phyloP scores from a whole-genome alignment of 257 asterid genomes.

The Asclepias syriaca region DNA sequence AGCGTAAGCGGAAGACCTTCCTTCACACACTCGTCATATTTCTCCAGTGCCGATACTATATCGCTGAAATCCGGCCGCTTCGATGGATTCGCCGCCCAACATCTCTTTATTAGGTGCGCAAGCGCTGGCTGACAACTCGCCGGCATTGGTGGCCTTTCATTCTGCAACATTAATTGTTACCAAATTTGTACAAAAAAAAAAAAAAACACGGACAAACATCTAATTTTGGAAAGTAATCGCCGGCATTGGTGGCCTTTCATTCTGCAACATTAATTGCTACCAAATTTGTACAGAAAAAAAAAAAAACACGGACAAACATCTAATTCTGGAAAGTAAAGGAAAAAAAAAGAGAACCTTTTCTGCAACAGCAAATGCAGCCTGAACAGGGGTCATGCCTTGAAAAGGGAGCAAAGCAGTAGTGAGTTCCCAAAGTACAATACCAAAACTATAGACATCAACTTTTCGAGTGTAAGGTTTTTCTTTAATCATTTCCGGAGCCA shows the following conservation, averaged over 20 bases:
- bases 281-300: too few species aligned
- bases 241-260: conserved; percentile 85
- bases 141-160: conserved; percentile 85
- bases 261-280: conserved; percentile 31
- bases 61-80: conserved; percentile 80
- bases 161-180: conserved; percentile 32
- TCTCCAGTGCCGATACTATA: conserved; percentile 65
- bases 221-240: conserved; percentile 27
- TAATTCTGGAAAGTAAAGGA: too few species aligned
- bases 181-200: too few species aligned
- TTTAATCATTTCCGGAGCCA: conserved; percentile 58
- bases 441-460: conserved; percentile 68
- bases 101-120: conserved; percentile 78
- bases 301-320: too few species aligned
- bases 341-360: conserved; percentile 25
- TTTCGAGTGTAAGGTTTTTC: conserved; percentile 48
- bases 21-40: conserved; percentile 68
- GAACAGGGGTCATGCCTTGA: conserved; percentile 60
- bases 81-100: conserved; percentile 81
- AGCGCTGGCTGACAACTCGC: conserved; percentile 87
- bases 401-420: conserved; percentile 59
- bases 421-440: conserved; percentile 62
- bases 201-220: too few species aligned
- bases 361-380: conserved; percentile 65
- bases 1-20: conserved; percentile 79